Evolutionary conservation across 2,329 filamentous ascomycete species (phyloP), one percentile per base, ranked within the genome.

Genomic region (Dactylellina haptotyla): DNA sequence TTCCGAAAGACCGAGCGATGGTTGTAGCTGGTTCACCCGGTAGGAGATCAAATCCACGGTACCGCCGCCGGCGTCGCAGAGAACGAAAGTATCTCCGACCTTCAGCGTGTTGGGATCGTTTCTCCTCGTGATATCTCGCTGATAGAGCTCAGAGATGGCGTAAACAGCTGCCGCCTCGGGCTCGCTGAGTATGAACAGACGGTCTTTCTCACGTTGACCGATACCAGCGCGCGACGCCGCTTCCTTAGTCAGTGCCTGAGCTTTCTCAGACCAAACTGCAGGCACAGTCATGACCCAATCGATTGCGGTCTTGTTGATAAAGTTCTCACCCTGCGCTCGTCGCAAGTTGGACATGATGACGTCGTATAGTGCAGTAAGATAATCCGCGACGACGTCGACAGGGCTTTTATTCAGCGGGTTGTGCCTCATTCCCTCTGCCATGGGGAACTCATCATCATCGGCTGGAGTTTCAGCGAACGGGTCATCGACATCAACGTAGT

Each of bases 1-100:
- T 28, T 75, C 70, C 1, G 70, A 67, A 4, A 75, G 37, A 6
- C 70, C 51, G 10, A 75, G 59, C 12, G 62, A 67, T 10, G 70
- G 70, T 16, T 75, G 63, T 14, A 75, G 39, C 20, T 75, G 70
- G 3, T 97, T 94, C 69, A 99, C 93, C 81, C 97, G 93, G 81
- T 99, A 98, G 16, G 95, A 94, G 80, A 98, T 98, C 85, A 99
- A 86, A 88, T 99, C 95, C 77, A 85, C 84, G 0, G 84, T 86
- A 14, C 85, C 85, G 25, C 85, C 85, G 5, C 95, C 95, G 79
- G 84, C 85, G 75, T 87, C 85, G 41, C 85, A 85, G 0, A 86
- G 81, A 12, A 86, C 83, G 57, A 86, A 84, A n/a, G 81, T 83
- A 37, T 84, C 83, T 14, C 82, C 83, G 9, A 82, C 77, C 64